A percentile compares a stretch with the other conserved stretches of the same genome.
These are phyloP conservation scores for Leptomonas pyrrhocoris DNA, from an alignment of 208 protist species.

Conservation along the genomic window DNA sequence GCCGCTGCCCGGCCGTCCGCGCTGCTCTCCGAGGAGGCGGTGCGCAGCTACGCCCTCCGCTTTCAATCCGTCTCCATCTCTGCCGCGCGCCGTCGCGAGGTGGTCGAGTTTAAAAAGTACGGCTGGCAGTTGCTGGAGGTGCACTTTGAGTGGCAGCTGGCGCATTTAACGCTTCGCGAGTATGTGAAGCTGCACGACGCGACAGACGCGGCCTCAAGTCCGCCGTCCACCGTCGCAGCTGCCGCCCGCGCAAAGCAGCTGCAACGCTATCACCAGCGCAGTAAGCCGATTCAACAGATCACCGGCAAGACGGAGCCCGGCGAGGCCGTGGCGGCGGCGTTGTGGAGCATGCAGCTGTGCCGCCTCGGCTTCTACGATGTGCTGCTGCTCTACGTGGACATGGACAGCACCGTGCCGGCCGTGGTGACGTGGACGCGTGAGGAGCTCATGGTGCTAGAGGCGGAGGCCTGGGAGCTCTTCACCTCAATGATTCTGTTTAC, in stretches of 20 bases:
- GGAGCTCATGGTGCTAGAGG: constrained; percentile 68
- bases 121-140: constrained; percentile 73
- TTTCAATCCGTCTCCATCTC: constrained; percentile 66
- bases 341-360: constrained; percentile 46
- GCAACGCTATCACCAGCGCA: constrained; percentile 7
- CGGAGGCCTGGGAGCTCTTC: constrained; percentile 72
- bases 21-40: constrained; percentile 37
- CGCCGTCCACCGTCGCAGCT: not conserved
- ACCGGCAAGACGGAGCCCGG: not conserved
- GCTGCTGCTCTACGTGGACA: constrained; percentile 71
- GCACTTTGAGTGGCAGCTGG: constrained; percentile 71
- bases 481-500: constrained; percentile 58
- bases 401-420: constrained; percentile 43
- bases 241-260: not conserved
- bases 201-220: not conserved
- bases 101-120: constrained; percentile 73
- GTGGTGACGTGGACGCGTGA: constrained; percentile 73
- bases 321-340: constrained; percentile 24
- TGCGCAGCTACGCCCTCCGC: constrained; percentile 43
- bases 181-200: constrained; percentile 18
- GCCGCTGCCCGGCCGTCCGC: constrained; percentile 6
- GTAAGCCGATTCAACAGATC: not conserved
- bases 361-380: constrained; percentile 68
- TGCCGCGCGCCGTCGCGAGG: constrained; percentile 35
- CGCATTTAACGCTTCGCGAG: constrained; percentile 38